Base-by-base conservation (phyloP, 2,329 filamentous ascomycete genomes). In the Beauveria sp. region DNA sequence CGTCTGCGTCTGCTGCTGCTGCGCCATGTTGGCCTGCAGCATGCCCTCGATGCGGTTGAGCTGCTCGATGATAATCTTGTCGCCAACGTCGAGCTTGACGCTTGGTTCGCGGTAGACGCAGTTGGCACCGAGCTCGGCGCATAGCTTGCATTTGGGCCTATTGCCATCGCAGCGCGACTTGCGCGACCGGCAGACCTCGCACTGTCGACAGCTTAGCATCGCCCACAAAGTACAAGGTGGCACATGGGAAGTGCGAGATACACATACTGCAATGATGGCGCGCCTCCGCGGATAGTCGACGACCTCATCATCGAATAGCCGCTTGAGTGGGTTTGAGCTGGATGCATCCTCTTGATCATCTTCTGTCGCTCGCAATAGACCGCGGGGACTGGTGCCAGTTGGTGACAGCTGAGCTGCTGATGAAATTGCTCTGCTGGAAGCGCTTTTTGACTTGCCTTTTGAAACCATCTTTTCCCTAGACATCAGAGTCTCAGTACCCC, bases 91-190 rank as follows among this genome's bases (percentile, higher is more conserved):
- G 10, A 95, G 83, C 75, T 95, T 95, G 78, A 93, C 90, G 3
- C 90, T 90, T 7, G 90, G 90, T 72, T 95, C 90, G 65, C 90
- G 84, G 73, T 95, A 95, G 66, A 93, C 83, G 73, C 90, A 95
- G 65, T 93, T 89, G 50, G 89, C 90, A 60, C 90, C 89, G 46
- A 93, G 79, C 71, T 93, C 90, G 10, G 88, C 86, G 75, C 90
- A 95, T 42, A 95, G 85, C 73, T 91, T 89, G 77, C 90, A 95
- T 74, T 92, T 93, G 50, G 90, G 90, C 67, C 90, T 87, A 10
- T 83, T 88, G 60, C 89, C 89, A 72, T 92, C 89, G 73, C 89
- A 92, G 65, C 89, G 83, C 63, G 88, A 91, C 71, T 93, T 93
- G 67, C 89, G 83, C 42, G 89, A 90, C 20, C 89, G 87, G 70